Conservation (phyloP, 768 basidiomycete species). For the Leccinum arenicola region DNA sequence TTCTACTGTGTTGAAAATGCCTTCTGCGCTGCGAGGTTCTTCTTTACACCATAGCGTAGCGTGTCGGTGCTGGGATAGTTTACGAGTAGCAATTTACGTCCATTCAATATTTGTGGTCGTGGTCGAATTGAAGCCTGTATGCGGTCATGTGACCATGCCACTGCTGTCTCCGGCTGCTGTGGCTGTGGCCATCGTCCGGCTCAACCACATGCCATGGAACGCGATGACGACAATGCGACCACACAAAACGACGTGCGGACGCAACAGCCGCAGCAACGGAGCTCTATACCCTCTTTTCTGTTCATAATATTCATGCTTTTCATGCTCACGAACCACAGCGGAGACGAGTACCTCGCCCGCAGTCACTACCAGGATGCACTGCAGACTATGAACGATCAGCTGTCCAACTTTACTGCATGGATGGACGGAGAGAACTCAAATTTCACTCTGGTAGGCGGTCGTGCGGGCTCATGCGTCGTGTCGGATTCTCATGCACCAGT, state of each 20-base stretch:
- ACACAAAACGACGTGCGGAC: slow-evolving; percentile 9
- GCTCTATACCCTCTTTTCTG: slow-evolving; percentile 69
- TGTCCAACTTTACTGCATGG: slow-evolving; percentile 77
- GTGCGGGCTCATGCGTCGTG: not conserved
- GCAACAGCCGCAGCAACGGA: slow-evolving; percentile 43
- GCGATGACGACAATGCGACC: slow-evolving; percentile 22
- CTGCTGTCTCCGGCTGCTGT: not conserved
- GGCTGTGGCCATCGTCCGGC: not conserved
- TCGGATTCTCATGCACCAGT: slow-evolving; percentile 2
- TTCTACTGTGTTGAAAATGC: slow-evolving; percentile 59
- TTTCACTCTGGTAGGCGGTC: slow-evolving; percentile 56
- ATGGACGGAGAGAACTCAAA: slow-evolving; percentile 63
- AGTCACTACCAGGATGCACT: slow-evolving; percentile 69
- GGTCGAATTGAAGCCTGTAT: not conserved
- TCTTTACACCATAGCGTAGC: slow-evolving; percentile 43
- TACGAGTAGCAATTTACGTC: not conserved
- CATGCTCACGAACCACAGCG: slow-evolving; percentile 73
- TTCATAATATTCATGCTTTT: slow-evolving; percentile 74
- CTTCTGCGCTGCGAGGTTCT: too few relatives aligned
- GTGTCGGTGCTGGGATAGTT: not conserved
- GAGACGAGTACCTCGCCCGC: slow-evolving; percentile 62
- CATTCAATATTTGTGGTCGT: too few relatives aligned
- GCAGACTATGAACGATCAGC: slow-evolving; percentile 51
- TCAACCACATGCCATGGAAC: slow-evolving; percentile 26
- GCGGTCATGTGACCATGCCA: not conserved